These are phyloP conservation scores for Phialemonium atrogriseum DNA, from an alignment of 2,329 filamentous ascomycete genomes.

Conservation along the genomic window DNA sequence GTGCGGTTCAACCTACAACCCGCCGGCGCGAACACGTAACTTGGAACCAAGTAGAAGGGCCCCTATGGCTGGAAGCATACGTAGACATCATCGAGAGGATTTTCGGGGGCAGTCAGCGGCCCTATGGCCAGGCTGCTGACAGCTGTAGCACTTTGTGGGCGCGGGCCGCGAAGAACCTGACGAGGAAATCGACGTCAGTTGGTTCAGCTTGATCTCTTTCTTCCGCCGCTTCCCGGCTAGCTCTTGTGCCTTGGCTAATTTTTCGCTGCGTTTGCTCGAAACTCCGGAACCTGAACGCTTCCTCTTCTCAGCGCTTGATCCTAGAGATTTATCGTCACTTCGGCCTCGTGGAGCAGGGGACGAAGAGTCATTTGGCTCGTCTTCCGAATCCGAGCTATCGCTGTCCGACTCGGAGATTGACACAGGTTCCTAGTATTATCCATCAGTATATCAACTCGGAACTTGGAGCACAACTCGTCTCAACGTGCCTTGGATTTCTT, in stretches of 20 bases:
- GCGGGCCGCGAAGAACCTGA: constrained; percentile 20
- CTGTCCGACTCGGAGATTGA: constrained; percentile 5
- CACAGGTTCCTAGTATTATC: too few species aligned
- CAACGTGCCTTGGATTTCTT: constrained; percentile 17
- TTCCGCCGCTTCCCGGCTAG: constrained; percentile 52
- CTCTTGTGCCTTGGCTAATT: constrained; percentile 37
- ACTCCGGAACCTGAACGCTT: constrained; percentile 11
- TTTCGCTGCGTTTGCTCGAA: constrained; percentile 34
- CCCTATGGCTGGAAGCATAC: too few species aligned
- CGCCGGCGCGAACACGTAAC: too few species aligned
- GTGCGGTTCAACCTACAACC: too few species aligned
- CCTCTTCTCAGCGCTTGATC: constrained; percentile 6
- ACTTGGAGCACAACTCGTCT: not conserved
- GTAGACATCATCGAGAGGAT: constrained; percentile 11
- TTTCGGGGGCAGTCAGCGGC: constrained; percentile 43
- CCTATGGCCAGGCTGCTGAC: constrained; percentile 54
- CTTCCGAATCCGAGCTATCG: constrained; percentile 21
- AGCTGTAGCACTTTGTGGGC: constrained; percentile 48
- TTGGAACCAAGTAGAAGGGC: too few species aligned
- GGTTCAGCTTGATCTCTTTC: constrained; percentile 60
- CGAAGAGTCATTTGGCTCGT: constrained; percentile 14
- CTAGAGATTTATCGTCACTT: too few species aligned
- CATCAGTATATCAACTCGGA: not conserved
- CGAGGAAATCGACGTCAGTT: constrained; percentile 51
- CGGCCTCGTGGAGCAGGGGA: too few species aligned